Conservation (phyloP, 768 basidiomycete genomes). For the Mycena floridula region DNA sequence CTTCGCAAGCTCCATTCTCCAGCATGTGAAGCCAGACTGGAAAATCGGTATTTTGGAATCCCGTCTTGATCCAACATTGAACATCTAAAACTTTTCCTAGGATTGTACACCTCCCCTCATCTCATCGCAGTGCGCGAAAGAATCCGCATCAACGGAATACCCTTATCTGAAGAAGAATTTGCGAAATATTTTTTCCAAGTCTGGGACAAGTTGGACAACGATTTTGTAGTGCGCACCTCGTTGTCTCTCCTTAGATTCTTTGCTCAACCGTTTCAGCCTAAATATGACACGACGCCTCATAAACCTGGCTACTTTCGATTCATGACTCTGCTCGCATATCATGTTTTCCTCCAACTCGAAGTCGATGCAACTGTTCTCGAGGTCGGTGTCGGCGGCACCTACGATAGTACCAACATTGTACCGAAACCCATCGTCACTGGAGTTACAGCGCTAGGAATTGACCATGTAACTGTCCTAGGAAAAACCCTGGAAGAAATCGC, state of each 20-base stretch:
- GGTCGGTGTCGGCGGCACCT: slow-evolving; percentile 91
- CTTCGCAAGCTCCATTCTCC: slow-evolving; percentile 82
- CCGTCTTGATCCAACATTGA: slow-evolving; percentile 1
- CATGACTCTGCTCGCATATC: slow-evolving; percentile 87
- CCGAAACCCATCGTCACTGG: slow-evolving; percentile 88
- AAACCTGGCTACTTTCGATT: slow-evolving; percentile 96
- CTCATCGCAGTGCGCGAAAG: slow-evolving; percentile 93
- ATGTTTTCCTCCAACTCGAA: slow-evolving; percentile 75
- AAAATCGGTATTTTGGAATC: slow-evolving; percentile 61
- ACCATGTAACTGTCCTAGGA: slow-evolving; percentile 85
- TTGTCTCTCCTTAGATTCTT: not conserved
- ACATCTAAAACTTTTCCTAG: slow-evolving; percentile 29
- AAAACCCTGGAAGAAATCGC: slow-evolving; percentile 87
- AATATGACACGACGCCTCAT: slow-evolving; percentile 38
- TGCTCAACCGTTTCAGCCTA: slow-evolving; percentile 6
- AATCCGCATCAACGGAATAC: slow-evolving; percentile 87
- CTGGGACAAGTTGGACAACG: slow-evolving; percentile 76
- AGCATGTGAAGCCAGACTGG: slow-evolving; percentile 65
- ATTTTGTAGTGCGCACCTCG: slow-evolving; percentile 42
- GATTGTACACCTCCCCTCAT: slow-evolving; percentile 95
- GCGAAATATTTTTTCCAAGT: slow-evolving; percentile 93
- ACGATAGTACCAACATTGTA: slow-evolving; percentile 95
- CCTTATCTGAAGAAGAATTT: slow-evolving; percentile 85
- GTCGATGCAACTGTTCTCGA: slow-evolving; percentile 92
- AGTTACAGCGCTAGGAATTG: slow-evolving; percentile 85